Percentiles rank a stretch among this genome's conserved stretches.
These are phyloP conservation scores for Poterioochromonas sp. DNA, from an alignment of 352 stramenopile species.

Conservation along the genomic window DNA sequence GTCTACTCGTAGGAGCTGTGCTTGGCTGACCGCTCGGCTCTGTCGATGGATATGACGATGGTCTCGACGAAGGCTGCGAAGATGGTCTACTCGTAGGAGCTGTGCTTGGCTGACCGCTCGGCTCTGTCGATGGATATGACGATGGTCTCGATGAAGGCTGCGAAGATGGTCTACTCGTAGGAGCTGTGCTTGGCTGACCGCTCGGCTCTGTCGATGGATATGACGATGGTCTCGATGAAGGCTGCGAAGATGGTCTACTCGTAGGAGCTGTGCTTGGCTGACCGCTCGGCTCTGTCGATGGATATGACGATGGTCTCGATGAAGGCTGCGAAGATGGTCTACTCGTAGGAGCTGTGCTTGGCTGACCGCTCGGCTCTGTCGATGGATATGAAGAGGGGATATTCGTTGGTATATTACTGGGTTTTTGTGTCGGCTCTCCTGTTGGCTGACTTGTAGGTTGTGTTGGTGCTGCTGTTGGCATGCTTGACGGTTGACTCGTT, in stretches of 20 bases:
- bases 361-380: not conserved
- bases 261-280: not conserved
- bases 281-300: not conserved
- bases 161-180: not conserved
- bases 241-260: not conserved
- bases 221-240: not conserved
- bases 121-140: not conserved
- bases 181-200: not conserved
- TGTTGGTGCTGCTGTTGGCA: not conserved
- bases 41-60: not conserved
- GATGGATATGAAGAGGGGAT: not conserved
- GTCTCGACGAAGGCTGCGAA: not conserved
- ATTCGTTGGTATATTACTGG: not conserved
- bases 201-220: not conserved
- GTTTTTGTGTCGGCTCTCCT: not conserved
- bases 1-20: not conserved
- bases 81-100: not conserved
- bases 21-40: not conserved
- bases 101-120: not conserved
- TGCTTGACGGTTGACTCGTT: not conserved
- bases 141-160: not conserved
- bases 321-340: not conserved
- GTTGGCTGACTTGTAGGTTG: conserved; percentile 8
- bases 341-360: not conserved
- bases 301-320: not conserved